Percentiles rank a stretch among this genome's conserved stretches.
Evolutionary conservation across 2,329 filamentous ascomycete genomes (phyloP).

Genomic region (Fonsecaea monophora): DNA sequence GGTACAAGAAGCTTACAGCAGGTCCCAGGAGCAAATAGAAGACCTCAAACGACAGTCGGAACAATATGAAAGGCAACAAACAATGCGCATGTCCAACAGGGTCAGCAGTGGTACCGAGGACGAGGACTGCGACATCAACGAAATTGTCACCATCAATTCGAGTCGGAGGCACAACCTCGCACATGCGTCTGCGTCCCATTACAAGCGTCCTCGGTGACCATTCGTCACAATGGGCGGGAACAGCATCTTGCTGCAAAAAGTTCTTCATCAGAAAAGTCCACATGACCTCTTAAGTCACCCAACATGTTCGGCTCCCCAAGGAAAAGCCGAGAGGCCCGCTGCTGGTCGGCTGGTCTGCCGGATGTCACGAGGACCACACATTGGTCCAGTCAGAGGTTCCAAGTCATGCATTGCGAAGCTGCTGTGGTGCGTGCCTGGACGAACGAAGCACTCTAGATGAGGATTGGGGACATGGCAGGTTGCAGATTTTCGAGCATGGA

Average conservation of each 20-base stretch:
- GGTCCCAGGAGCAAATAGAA: constrained; percentile 56
- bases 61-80: constrained; percentile 57
- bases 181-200: constrained; percentile 28
- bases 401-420: constrained; percentile 8
- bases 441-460: background rate
- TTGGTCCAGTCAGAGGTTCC: constrained; percentile 7
- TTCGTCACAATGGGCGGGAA: constrained; percentile 7
- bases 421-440: background rate
- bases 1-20: constrained; percentile 11
- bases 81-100: constrained; percentile 50
- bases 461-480: background rate
- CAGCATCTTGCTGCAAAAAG: background rate
- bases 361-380: constrained; percentile 6
- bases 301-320: constrained; percentile 1
- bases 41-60: constrained; percentile 56
- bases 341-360: background rate
- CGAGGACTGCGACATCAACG: constrained; percentile 39
- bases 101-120: constrained; percentile 25
- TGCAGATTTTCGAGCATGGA: background rate
- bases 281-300: constrained; percentile 5
- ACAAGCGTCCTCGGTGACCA: constrained; percentile 29
- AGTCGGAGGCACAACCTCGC: constrained; percentile 28
- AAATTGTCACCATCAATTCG: constrained; percentile 35
- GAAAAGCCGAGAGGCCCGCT: constrained; percentile 1
- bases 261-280: constrained; percentile 3